Base-by-base conservation (phyloP, 2,329 filamentous ascomycete species). In the Fusarium luffae region DNA sequence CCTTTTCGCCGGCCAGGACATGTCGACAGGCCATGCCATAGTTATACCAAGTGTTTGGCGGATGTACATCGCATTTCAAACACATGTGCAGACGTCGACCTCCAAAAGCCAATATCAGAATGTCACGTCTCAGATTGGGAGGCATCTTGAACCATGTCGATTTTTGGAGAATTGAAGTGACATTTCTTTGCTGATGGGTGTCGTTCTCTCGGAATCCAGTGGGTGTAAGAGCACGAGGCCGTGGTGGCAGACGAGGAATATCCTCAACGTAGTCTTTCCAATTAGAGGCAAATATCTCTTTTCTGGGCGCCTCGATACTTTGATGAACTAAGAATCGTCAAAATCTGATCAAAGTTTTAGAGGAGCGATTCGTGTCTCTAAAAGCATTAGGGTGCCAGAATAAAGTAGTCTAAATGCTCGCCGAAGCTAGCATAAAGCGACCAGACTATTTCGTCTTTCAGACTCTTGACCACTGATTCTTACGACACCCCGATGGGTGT, bases 121-220 rank as follows among this genome's bases (percentile, higher is more conserved):
- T 64, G 4, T 64, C 59, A 1, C 28, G 21, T 4, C 62, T 23
- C 1, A 64, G 14, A 4, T 41, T 9, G 2, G 62, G 25, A 7
- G 59, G 62, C 0, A 59, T 9, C 0, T n/a, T 59, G 11, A 64
- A 64, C 62, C 62, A 64, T 2, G 27, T 6, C 1, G 40, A 64
- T 6, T 5, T 37, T 13, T 64, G 59, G 2, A 27, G n/a, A 3
- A 46, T 13, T 4, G 27, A 3, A 25, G 28, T 1, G 1, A 62
- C n/a, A 2, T 25, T 5, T 10, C 28, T 5, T 5, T 23, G 2
- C 11, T 25, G 8, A 2, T 23, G 5, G 4, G 27, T 5, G 16
- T 48, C 23, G 4, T 18, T 12, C 12, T 63, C 43, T 5, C 11
- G 43, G 6, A 44, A 57, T 0, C 43, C 61, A 18, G 6, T 10